Evolutionary conservation across 768 basidiomycete species (phyloP), one percentile per base, ranked within the genome.

Genomic region (Collybia sp.): DNA sequence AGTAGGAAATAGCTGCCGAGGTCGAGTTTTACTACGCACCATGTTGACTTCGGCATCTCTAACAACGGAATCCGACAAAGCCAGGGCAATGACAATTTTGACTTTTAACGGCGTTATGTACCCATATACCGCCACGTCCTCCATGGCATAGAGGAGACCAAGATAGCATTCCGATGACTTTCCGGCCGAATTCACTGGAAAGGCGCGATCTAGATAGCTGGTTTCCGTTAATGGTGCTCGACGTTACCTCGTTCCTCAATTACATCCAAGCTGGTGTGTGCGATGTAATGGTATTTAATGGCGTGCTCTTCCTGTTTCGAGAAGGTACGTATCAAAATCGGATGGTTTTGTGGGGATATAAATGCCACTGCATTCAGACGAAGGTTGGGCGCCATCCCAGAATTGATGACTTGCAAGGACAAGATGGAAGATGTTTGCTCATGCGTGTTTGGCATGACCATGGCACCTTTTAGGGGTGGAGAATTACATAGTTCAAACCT

Each of bases 51-150:
- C 92, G 18, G 75, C 71, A 59, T 95, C 93, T 33, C 80, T 79
- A 25, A 93, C 80, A 16, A 93, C 79, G 11, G 86, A 73, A 58
- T 95, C 93, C 6, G 87, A 81, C 51, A 93, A 66, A 6, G 88
- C 83, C 42, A 94, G 64, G 1, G 84, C 85, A 43, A 94, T 59
- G 47, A 95, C 76, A 56, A 95, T 91, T 70, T 93, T 93, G 56
- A 93, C 75, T 58, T 86, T 89, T 50, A 90, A 69, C 11, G 92
- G 89, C 9, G 90, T 93, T 42, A 93, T 79, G 65, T 92, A 95
- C 34, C 92, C 93, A 63, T 94, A 94, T 33, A 92, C 88, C 2
- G 89, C 91, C 42, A 90, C 85, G 54, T 94, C 92, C 65, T 95
- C 93, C 75, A 94, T 85, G n/a, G 85, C 77, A 62, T 90, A 92